Conservation (phyloP, 2,329 filamentous ascomycete genomes). For the Metarhizium brunneum region DNA sequence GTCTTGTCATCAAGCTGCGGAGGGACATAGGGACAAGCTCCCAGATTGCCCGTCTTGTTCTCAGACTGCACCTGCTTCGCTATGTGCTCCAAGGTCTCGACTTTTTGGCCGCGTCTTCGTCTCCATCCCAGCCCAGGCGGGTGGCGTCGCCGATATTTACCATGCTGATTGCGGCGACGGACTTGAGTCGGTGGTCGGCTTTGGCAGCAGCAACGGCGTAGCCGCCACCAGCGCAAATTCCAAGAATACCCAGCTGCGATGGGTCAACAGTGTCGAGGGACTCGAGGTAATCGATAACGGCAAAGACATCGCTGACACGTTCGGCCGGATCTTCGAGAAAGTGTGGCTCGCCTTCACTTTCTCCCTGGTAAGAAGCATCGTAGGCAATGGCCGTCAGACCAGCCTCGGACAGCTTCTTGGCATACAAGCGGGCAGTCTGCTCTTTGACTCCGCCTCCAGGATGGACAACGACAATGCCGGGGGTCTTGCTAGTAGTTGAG, state of each 20-base stretch:
- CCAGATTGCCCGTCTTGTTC: no score
- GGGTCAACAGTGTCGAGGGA: conserved; percentile 18
- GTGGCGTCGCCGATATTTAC: background rate
- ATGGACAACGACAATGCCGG: no score
- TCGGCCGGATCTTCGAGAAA: conserved; percentile 27
- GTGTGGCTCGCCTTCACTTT: conserved; percentile 23
- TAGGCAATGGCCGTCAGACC: conserved; percentile 26
- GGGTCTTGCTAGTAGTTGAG: no score
- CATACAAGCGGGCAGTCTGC: no score
- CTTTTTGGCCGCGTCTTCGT: no score
- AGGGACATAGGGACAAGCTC: no score
- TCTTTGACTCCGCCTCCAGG: no score
- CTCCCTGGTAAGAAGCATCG: conserved; percentile 29
- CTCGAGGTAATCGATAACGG: conserved; percentile 24
- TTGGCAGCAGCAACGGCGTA: conserved; percentile 25
- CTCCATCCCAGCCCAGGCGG: background rate
- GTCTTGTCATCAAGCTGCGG: no score
- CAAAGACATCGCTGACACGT: conserved; percentile 25
- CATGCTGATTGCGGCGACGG: background rate
- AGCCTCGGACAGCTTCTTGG: conserved; percentile 13
- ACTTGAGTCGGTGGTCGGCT: conserved; percentile 26
- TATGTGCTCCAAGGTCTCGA: no score
- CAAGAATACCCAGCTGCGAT: conserved; percentile 20
- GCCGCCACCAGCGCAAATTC: conserved; percentile 19
- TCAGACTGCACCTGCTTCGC: no score